phyloP scores from a whole-genome alignment of 2,329 filamentous ascomycete genomes.

The Exserohilum rostratum region DNA sequence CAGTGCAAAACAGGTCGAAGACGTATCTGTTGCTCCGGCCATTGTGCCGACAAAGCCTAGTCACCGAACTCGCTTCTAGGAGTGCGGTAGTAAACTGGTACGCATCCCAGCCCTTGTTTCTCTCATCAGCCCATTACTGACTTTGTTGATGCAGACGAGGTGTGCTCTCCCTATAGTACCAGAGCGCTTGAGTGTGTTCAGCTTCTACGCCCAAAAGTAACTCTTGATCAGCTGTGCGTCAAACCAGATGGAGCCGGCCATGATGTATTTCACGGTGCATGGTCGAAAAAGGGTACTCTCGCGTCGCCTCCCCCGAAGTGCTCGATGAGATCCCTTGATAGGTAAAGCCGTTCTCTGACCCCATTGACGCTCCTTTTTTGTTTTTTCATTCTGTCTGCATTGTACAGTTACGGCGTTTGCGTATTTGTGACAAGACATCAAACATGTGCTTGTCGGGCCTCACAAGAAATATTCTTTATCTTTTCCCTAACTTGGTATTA shows the following conservation, averaged over 20 bases:
- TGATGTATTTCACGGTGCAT: neutral
- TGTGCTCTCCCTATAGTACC: slow-evolving; percentile 7
- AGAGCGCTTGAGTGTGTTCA: slow-evolving; percentile 1
- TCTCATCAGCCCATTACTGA: neutral
- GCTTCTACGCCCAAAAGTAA: slow-evolving; percentile 9
- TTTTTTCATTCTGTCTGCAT: neutral
- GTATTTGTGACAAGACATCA: neutral
- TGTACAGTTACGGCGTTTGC: slow-evolving; percentile 5
- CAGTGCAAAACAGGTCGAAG: slow-evolving; percentile 22
- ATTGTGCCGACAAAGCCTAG: slow-evolving; percentile 12
- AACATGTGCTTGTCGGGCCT: neutral
- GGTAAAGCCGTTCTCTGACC: slow-evolving; percentile 3
- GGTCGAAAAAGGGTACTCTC: neutral
- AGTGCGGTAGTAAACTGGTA: slow-evolving; percentile 10
- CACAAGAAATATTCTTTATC: neutral
- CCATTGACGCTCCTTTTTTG: neutral
- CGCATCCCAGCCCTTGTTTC: neutral
- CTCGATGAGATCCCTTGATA: neutral
- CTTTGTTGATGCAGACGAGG: slow-evolving; percentile 7
- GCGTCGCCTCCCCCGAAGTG: neutral
- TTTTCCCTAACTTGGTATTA: neutral
- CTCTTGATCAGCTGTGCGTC: slow-evolving; percentile 4
- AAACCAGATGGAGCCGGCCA: neutral
- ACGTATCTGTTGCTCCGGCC: slow-evolving; percentile 3
- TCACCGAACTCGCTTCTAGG: slow-evolving; percentile 25